Evolutionary conservation across 768 basidiomycete genomes (phyloP), one percentile per base, ranked within the genome.

Genomic region (Hemileccinum rubropunctum): DNA sequence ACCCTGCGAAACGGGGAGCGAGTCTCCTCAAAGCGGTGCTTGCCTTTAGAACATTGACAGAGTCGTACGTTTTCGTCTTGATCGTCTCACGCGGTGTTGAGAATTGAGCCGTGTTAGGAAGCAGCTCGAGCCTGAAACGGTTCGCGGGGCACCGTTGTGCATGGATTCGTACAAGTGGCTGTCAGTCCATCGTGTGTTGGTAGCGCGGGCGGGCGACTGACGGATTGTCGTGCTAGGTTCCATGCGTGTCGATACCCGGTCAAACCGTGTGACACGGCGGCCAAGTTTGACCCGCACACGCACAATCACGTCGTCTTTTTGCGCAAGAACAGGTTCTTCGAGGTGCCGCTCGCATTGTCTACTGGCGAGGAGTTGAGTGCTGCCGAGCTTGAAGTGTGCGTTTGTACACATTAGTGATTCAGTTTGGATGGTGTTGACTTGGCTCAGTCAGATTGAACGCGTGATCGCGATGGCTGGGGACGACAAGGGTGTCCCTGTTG

Each of bases 81-180:
- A 23, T 23, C 23, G 23, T 23, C 23, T n/a, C n/a, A n/a, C n/a
- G n/a, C n/a, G n/a, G n/a, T n/a, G n/a, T n/a, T n/a, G 23, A 23
- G 23, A 6, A 23, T 23, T 23, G 23, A 23, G 23, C n/a, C 23
- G 23, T 23, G 23, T 23, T 51, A 91, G 88, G 54, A 79, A 86
- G 51, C 74, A 78, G 40, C 78, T 98, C 20, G 91, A 92, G 67
- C 95, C 95, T 1, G 95, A 99, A 61, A 93, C 82, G 68, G 79
- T 87, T 20, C 79, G 80, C 48, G 84, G 80, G 20, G 73, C 73
- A 14, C 93, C 97, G 2, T 75, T 98, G 8, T 87, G 88, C 69
- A 97, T 95, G 91, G 76, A 75, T 0, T 91, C 91, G n/a, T 97
- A 95, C 79, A 86, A 93, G 67, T 95, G 93, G 86, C 77, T 98